These are phyloP conservation scores for Alisma plantagoaquatica DNA, from an alignment of 106 monocot genomes.

Conservation along the genomic window DNA sequence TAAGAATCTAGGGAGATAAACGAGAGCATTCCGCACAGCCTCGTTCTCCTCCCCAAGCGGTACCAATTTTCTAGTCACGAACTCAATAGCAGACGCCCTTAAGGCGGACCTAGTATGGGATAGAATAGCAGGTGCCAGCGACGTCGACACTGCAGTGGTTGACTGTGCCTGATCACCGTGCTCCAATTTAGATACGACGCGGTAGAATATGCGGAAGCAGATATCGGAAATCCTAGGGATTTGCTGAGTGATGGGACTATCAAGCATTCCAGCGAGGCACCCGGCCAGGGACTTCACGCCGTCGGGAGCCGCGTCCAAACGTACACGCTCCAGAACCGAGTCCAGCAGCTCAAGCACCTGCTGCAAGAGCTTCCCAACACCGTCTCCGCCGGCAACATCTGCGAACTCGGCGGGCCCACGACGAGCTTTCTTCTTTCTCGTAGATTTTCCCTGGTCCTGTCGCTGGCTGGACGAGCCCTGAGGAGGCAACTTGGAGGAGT, in stretches of 20 bases:
- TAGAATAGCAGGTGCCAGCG: conserved; percentile 41
- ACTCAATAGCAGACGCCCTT: conserved; percentile 22
- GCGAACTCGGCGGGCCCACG: neutral
- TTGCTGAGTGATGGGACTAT: neutral
- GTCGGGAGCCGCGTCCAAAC: conserved; percentile 40
- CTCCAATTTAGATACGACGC: conserved; percentile 33
- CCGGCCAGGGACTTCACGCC: conserved; percentile 54
- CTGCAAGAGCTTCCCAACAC: conserved; percentile 14
- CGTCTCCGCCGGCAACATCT: neutral
- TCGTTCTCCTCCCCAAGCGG: conserved; percentile 39
- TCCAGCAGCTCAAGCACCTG: conserved; percentile 36
- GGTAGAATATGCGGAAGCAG: conserved; percentile 50
- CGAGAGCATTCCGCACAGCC: conserved; percentile 45
- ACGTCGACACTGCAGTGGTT: conserved; percentile 35
- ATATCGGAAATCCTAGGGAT: conserved; percentile 20
- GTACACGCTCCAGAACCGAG: conserved; percentile 27
- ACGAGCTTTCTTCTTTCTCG: conserved; percentile 17
- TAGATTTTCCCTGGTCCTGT: neutral
- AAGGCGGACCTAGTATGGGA: conserved; percentile 37
- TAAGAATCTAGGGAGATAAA: conserved; percentile 70
- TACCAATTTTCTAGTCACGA: conserved; percentile 34
- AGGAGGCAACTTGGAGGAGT: neutral
- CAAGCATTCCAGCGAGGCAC: conserved; percentile 32
- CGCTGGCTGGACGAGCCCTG: neutral
- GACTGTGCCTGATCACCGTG: conserved; percentile 43